Evolutionary conservation across 768 basidiomycete genomes (phyloP), one percentile per base, ranked within the genome.

Genomic region (Tephrocybe sp.): DNA sequence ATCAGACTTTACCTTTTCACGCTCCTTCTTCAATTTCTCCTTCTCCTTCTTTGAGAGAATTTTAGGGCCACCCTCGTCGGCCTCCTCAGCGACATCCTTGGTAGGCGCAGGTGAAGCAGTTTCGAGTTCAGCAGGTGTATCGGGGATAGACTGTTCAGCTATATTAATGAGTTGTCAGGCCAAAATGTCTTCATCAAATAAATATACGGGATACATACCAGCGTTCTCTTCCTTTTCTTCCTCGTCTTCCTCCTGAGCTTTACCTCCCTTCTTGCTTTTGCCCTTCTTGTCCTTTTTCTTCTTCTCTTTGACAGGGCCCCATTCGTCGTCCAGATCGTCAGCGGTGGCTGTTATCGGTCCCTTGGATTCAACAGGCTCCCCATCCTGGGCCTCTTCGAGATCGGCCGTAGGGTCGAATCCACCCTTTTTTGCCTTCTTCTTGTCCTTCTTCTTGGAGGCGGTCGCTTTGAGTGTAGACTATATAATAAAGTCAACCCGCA

Each of bases 21-120:
- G 83, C 71, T 98, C 95, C 73, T 98, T 98, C 82, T 98, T 98
- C 54, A 96, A 74, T 66, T 86, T 86, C 67, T 98, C 95, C 73
- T 98, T 98, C 77, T 98, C 92, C 67, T 96, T 97, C 74, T 98
- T 98, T 15, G 88, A 86, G 30, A 97, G 69, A 26, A 96, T 65
- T 69, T 87, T 85, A 3, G 74, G 73, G 12, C 81, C 90, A 43
- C 69, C 70, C 45, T 78, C 84, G 25, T 79, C 81, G 33, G 68
- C 78, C n/a, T 74, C 84, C 6, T 77, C 82, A 20, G 72, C 79
- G 18, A 74, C 78, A 11, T 68, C 76, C 25, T 65, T 30, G 28
- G 28, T 5, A 5, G 28, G 28, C 28, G n/a, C 68, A 33, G 62
- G 44, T 21, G 61, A 45, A 15, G 63, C 50, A 36, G 62, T 48